Evolutionary conservation across 805 yeast species (phyloP).

Genomic region (Candida berthetii): DNA sequence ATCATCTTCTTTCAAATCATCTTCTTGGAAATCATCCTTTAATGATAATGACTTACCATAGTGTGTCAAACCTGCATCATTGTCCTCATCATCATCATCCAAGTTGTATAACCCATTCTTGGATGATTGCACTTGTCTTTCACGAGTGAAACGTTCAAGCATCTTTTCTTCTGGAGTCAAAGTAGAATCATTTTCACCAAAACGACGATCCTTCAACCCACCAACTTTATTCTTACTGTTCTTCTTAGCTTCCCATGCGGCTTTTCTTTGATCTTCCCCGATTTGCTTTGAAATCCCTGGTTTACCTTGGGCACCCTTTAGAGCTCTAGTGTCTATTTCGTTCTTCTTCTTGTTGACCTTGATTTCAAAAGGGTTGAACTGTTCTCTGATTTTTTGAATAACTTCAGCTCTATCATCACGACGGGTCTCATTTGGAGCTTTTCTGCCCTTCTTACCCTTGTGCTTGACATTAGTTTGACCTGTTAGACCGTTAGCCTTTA

Average conservation of each 20-base stretch:
- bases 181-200: constrained; percentile 75
- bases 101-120: constrained; percentile 63
- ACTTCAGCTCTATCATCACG: constrained; percentile 59
- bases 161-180: constrained; percentile 87
- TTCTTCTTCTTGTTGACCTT: constrained; percentile 64
- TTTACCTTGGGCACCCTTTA: constrained; percentile 49
- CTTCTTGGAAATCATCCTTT: constrained; percentile 49
- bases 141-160: constrained; percentile 92
- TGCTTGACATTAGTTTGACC: constrained; percentile 73
- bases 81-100: constrained; percentile 42
- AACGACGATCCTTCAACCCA: constrained; percentile 76
- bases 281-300: constrained; percentile 66
- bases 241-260: constrained; percentile 59
- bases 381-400: constrained; percentile 60
- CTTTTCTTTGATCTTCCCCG: constrained; percentile 58
- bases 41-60: constrained; percentile 62
- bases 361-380: constrained; percentile 87
- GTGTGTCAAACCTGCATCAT: constrained; percentile 58
- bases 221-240: constrained; percentile 68
- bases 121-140: constrained; percentile 60
- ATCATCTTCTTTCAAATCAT: constrained; percentile 31
- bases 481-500: constrained; percentile 75
- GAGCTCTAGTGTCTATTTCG: constrained; percentile 35
- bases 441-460: constrained; percentile 34
- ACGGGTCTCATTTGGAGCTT: constrained; percentile 58